Evolutionary conservation across 2,329 filamentous ascomycete species (phyloP), one percentile per base, ranked within the genome.

Genomic region (Pseudogymnoascus sp.): DNA sequence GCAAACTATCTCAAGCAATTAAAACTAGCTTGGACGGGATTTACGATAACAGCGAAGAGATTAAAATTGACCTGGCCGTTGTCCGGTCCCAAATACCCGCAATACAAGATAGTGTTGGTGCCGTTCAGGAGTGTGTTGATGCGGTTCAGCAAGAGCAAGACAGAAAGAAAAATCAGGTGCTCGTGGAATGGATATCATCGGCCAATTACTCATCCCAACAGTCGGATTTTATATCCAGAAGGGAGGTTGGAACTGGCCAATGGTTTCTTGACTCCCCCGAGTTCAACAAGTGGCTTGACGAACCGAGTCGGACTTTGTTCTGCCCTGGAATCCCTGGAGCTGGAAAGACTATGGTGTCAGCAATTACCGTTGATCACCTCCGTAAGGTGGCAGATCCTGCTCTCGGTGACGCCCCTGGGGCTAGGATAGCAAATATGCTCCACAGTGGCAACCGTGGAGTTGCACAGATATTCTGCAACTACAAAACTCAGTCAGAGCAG

Each of bases 131-230:
- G 7, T 16, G 43, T 28, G 23, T 49, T 28, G 23, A 49, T 49
- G 23, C 43, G 14, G 36, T 60, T 3, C 56, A 60, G 31, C 12
- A 14, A 21, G 36, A 38, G 3, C 56, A 37, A 25, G 16, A 21
- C 5, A 37, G 16, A 21, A 5, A 37, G 21, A 25, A 60, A 3
- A 37, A 36, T 3, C 28, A 60, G 1, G 3, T 8, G 56, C 16
- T 60, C 11, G 36, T 60, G 11, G 14, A 75, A 4, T 80, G 78
- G 79, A 67, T 81, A 7, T 73, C 76, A 0, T 64, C 69, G 1
- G 62, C 69, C 3, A 69, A 78, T 31, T 78, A 76, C 64, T 59
- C 60, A 2, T 14, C 68, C n/a, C 74, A 79, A 43, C 79, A 82
- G 23, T 71, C 59, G 5, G 78, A 80, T 63, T 72, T 72, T 14